Evolutionary conservation across 163 green algal genomes (phyloP).

Genomic region (Scenedesmus sp.): DNA sequence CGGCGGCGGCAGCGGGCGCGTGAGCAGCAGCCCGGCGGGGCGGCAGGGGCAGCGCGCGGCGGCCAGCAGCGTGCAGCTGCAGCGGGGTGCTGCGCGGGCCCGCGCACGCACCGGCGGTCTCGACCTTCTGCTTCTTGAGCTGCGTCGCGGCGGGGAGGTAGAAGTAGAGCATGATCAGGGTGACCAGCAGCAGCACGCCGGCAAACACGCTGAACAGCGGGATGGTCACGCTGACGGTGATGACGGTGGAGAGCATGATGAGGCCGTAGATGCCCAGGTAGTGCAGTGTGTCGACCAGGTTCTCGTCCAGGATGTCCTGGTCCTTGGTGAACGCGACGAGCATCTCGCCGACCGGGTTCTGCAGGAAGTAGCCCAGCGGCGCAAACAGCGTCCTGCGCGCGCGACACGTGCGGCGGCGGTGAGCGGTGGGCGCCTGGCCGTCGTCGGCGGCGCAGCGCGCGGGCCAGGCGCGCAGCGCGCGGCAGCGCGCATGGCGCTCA

Average conservation of each 20-base stretch:
- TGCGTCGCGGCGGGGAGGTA: conserved; percentile 69
- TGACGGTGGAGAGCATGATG: conserved; percentile 67
- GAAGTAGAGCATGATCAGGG: conserved; percentile 52
- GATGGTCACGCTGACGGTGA: conserved; percentile 65
- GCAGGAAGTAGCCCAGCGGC: conserved; percentile 62
- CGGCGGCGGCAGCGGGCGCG: not conserved
- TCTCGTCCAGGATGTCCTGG: conserved; percentile 72
- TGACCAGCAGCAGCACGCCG: conserved; percentile 53
- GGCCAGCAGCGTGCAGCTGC: too few species aligned
- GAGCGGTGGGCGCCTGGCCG: not conserved
- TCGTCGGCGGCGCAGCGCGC: not conserved
- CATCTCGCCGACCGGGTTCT: conserved; percentile 65
- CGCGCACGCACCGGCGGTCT: conserved; percentile 50
- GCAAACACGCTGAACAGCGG: conserved; percentile 56
- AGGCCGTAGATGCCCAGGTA: conserved; percentile 62
- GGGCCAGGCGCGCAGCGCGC: not conserved
- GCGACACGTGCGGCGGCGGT: not conserved
- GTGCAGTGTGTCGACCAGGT: conserved; percentile 62
- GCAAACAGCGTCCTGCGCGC: conserved; percentile 51
- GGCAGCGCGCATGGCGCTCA: conserved; percentile 7
- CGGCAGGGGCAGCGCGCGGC: not conserved
- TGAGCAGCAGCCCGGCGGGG: not conserved
- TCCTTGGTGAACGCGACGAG: conserved; percentile 74
- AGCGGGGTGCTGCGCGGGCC: too few species aligned
- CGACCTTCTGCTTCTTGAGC: conserved; percentile 63